Conservation (phyloP, 148 eudicot species). For the Nyssa sinensis region DNA sequence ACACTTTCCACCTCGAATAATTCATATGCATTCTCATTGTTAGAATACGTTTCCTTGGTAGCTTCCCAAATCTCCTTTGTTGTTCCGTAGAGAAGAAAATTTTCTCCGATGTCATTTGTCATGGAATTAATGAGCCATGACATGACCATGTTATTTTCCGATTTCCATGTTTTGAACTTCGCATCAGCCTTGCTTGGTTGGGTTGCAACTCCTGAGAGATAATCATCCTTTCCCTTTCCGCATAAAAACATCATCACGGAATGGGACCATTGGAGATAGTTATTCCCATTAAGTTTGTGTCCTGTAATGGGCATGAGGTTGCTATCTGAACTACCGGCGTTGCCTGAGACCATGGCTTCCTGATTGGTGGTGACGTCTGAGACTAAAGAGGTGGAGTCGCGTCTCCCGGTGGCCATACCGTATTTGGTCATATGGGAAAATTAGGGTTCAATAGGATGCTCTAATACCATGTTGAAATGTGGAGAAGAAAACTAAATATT, state of each 20-base stretch:
- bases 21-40: conserved; percentile 3
- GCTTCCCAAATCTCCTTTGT: conserved; percentile 2
- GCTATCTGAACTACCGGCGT: no score
- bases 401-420: no score
- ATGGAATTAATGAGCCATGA: conserved; percentile 12
- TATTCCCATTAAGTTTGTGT: conserved; percentile 13
- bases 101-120: not conserved
- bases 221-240: conserved; percentile 14
- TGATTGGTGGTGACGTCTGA: no score
- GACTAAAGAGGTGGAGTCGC: no score
- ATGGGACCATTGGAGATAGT: conserved; percentile 13
- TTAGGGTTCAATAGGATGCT: no score
- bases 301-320: not conserved
- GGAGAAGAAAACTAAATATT: no score
- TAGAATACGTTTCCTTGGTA: not conserved
- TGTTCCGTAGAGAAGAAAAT: not conserved
- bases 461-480: no score
- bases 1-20: not conserved
- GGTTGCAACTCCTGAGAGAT: not conserved
- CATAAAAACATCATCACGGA: conserved; percentile 10
- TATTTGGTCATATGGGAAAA: no score
- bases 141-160: conserved; percentile 19
- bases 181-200: not conserved
- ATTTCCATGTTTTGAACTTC: not conserved
- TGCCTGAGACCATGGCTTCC: no score